Percentiles rank a stretch among this genome's conserved stretches.
Evolutionary conservation across 345 rosid species (phyloP).

Genomic region (Bruguiera parviflora): DNA sequence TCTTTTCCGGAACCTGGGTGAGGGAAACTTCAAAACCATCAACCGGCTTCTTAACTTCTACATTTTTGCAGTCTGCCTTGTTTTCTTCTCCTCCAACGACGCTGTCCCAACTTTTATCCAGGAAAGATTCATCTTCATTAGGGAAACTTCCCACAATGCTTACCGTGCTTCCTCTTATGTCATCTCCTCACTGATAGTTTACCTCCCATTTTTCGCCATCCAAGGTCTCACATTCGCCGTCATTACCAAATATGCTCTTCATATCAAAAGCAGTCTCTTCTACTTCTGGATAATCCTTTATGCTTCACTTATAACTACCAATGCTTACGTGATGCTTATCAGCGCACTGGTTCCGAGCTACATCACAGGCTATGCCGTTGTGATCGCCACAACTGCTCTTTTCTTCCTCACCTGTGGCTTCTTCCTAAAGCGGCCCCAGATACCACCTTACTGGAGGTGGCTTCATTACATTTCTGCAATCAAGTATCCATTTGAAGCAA

Average conservation of each 20-base stretch:
- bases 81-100: slow-evolving; percentile 70
- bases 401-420: slow-evolving; percentile 72
- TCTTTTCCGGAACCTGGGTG: slow-evolving; percentile 39
- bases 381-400: slow-evolving; percentile 65
- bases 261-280: slow-evolving; percentile 37
- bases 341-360: slow-evolving; percentile 69
- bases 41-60: slow-evolving; percentile 59
- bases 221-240: slow-evolving; percentile 55
- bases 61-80: slow-evolving; percentile 52
- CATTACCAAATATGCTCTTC: slow-evolving; percentile 35
- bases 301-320: slow-evolving; percentile 59
- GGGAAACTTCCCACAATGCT: slow-evolving; percentile 63
- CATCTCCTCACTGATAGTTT: slow-evolving; percentile 51
- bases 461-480: slow-evolving; percentile 67
- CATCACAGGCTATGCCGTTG: slow-evolving; percentile 65
- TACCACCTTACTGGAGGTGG: slow-evolving; percentile 60
- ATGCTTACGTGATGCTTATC: slow-evolving; percentile 63
- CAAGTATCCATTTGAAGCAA: slow-evolving; percentile 64
- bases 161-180: slow-evolving; percentile 68
- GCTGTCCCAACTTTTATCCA: slow-evolving; percentile 71
- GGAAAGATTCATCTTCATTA: slow-evolving; percentile 63
- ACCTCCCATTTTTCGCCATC: slow-evolving; percentile 48
- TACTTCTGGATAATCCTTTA: slow-evolving; percentile 55
- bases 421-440: slow-evolving; percentile 47
- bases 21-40: slow-evolving; percentile 30